Evolutionary conservation across 1,284 basidiomycete genomes (phyloP), one percentile per base, ranked within the genome.

Genomic region (Irpex lacteus): DNA sequence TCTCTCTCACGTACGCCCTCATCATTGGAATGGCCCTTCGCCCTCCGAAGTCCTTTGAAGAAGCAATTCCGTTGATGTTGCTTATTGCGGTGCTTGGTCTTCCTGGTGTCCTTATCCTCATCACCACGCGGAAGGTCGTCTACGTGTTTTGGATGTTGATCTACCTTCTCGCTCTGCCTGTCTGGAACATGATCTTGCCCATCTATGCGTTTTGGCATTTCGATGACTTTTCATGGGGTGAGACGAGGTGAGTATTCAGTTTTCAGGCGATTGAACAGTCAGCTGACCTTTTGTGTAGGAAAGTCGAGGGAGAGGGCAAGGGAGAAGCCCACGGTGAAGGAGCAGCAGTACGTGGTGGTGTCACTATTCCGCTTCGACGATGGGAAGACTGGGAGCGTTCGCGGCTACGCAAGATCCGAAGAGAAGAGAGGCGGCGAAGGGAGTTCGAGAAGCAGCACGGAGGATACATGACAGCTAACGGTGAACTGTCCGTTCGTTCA

Each of bases 381-480:
- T 99, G 98, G 98, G 96, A 99, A 77, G 98, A 99, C 72, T 99
- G 98, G 98, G 98, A 99, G 76, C 88, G 96, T 49, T 97, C 94
- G n/a, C 86, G 97, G 40, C 81, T 98, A 60, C 91, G 96, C 65
- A 98, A 98, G 78, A 71, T 96, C 53, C 89, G 87, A 69, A 89
- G 98, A 3, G 96, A 98, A 72, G 96, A 98, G 73, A 87, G 91
- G 70, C 84, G 96, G 59, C 80, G 91, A 70, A 81, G 82, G 70
- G 90, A 97, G 38, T 85, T 96, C 70, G 94, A 95, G 72, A 85
- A 90, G 55, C 76, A 84, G 59, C 88, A 92, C 70, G 81, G 84
- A 2, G 89, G 89, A 52, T 94, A 89, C 75, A 77, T 85, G 67
- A 77, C 82, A 56, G 83, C 86, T 32, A 87, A 89, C 64, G 81